Conservation (phyloP, 2,329 filamentous ascomycete genomes). For the Pseudocercospora eumusae region DNA sequence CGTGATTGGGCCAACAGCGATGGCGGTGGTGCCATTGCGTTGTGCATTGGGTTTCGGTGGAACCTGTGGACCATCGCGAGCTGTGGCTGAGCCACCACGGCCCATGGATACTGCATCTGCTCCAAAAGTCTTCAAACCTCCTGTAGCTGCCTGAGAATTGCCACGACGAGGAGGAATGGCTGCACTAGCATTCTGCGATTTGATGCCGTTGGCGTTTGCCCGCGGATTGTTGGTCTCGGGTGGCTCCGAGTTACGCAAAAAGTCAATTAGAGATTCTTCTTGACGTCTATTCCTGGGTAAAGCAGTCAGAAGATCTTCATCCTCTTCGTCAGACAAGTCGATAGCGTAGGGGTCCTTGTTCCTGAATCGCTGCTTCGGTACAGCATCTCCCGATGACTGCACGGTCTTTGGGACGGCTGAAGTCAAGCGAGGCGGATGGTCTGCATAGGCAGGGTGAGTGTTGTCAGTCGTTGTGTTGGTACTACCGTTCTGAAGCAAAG, state of each 20-base stretch:
- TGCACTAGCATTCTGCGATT: neutral
- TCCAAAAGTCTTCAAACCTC: conserved; percentile 19
- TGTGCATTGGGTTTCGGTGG: conserved; percentile 5
- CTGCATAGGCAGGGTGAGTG: conserved; percentile 22
- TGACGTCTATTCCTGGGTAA: conserved; percentile 45
- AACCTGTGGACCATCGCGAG: conserved; percentile 16
- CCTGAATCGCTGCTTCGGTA: conserved; percentile 67
- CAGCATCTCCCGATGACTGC: conserved; percentile 11
- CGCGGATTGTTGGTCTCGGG: conserved; percentile 43
- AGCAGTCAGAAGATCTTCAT: conserved; percentile 49
- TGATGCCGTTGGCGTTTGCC: conserved; percentile 8
- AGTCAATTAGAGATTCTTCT: conserved; percentile 72
- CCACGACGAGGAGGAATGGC: conserved; percentile 9
- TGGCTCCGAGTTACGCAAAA: conserved; percentile 69
- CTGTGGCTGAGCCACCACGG: conserved; percentile 20
- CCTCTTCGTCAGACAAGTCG: conserved; percentile 59
- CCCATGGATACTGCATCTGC: conserved; percentile 25
- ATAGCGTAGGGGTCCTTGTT: conserved; percentile 93
- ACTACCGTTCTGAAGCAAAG: conserved; percentile 23
- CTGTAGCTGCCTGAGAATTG: conserved; percentile 10
- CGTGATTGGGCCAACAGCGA: conserved; percentile 23
- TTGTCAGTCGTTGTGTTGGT: conserved; percentile 19
- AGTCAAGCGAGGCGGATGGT: conserved; percentile 21
- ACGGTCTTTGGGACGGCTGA: conserved; percentile 14
- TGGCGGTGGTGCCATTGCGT: conserved; percentile 20